phyloP scores from a whole-genome alignment of 2,329 filamentous ascomycete species.

The Colletotrichum destructivum region DNA sequence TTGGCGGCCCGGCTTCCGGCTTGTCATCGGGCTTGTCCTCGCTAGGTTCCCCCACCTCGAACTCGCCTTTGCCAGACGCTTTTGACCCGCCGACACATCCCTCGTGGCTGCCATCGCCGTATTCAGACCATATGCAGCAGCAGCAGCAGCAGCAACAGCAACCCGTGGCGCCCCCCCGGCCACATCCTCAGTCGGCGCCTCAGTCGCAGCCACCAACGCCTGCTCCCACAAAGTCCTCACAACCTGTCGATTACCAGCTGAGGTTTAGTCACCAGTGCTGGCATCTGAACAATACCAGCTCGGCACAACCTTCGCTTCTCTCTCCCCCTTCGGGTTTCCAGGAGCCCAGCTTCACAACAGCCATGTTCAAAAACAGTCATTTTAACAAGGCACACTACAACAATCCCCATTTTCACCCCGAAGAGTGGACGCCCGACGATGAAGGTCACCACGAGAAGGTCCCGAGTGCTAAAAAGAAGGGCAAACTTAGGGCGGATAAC shows the following conservation, averaged over 20 bases:
- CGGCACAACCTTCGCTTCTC: constrained; percentile 43
- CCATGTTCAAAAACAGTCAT: constrained; percentile 76
- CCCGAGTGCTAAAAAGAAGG: constrained; percentile 37
- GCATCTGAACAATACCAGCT: constrained; percentile 58
- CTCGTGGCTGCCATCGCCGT: constrained; percentile 56
- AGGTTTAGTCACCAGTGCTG: constrained; percentile 71
- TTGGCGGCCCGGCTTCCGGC: constrained; percentile 49
- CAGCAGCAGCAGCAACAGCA: constrained; percentile 33
- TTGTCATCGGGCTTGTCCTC: constrained; percentile 54
- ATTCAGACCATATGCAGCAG: constrained; percentile 49
- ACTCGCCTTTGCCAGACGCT: constrained; percentile 47
- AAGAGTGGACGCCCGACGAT: constrained; percentile 61
- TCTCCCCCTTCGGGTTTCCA: constrained; percentile 47
- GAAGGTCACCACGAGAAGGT: constrained; percentile 45
- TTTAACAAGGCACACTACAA: constrained; percentile 78
- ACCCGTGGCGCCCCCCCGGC: constrained; percentile 49
- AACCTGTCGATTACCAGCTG: constrained; percentile 52
- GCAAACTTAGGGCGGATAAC: constrained; percentile 25
- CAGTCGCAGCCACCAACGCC: constrained; percentile 28
- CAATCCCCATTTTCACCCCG: constrained; percentile 69
- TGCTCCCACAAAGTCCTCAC: constrained; percentile 30
- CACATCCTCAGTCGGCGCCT: constrained; percentile 46
- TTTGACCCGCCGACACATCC: constrained; percentile 52
- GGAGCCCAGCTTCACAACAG: constrained; percentile 68
- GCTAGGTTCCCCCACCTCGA: constrained; percentile 50